Evolutionary conservation across 768 basidiomycete genomes (phyloP), one percentile per base, ranked within the genome.

Genomic region (Suillus decipiens): DNA sequence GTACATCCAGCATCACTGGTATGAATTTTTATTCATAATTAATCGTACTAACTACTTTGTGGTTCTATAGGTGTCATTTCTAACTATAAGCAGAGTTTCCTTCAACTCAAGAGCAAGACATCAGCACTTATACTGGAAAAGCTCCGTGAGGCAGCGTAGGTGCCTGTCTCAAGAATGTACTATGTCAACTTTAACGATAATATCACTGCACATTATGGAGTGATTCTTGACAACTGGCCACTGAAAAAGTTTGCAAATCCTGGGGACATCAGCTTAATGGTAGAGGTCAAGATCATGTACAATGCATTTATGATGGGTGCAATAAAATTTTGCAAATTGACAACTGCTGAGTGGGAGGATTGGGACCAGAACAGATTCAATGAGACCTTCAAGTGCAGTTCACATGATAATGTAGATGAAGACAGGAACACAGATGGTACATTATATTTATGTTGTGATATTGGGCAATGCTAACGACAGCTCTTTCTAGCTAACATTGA

Each of bases 191-290:
- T 71, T 15, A 57, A 66, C 15, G 47, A 24, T 8, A 34, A 64
- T 10, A 67, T 69, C 47, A 69, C 70, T 5, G 24, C 37, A 6
- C 60, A 59, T 34, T 43, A 61, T 37, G 57, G 57, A 10, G 41
- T 70, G 9, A 55, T 69, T 12, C 48, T 71, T 28, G 65, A 63
- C 15, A 61, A 61, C 43, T 71, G 69, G 69, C 67, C 69, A 15
- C 64, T 70, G 10, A 37, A 59, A 11, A 64, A 62, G 33, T 69
- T 71, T 11, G 43, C 43, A 45, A 45, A 9, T 10, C 43, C 43
- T 0, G 43, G 36, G 31, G 42, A 45, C 59, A 60, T 60, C 3
- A 9, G 59, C 36, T 60, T n/a, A 9, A 60, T 41, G 37, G 42
- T 51, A 6, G 59, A 60, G 42, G 36, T 60, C 37, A 59, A 59